These are phyloP conservation scores for Pyrenophora tritici-repentis DNA, from an alignment of 2,329 filamentous ascomycete species.

Conservation along the genomic window DNA sequence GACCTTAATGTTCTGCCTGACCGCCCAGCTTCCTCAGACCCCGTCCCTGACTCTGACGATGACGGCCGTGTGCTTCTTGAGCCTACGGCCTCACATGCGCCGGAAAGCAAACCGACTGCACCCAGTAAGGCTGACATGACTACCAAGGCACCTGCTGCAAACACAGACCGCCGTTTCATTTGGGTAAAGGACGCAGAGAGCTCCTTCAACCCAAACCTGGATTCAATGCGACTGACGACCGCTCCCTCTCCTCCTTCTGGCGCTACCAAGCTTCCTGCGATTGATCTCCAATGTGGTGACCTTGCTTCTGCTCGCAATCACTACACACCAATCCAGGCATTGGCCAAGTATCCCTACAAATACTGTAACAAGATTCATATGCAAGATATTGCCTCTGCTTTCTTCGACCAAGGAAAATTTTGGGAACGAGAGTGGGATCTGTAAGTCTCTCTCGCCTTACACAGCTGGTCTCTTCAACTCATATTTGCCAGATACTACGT, in stretches of 20 bases:
- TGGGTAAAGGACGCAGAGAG: constrained; percentile 29
- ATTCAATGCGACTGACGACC: constrained; percentile 11
- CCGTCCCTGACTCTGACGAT: constrained; percentile 14
- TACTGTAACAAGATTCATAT: constrained; percentile 58
- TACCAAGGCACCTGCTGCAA: constrained; percentile 3
- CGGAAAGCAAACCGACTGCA: constrained; percentile 17
- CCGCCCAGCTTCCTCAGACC: constrained; percentile 4
- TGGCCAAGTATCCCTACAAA: constrained; percentile 63
- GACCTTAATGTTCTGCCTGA: constrained; percentile 37
- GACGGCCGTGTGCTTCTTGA: constrained; percentile 30
- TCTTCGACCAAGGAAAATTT: constrained; percentile 64
- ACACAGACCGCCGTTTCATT: constrained; percentile 27
- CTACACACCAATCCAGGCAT: constrained; percentile 52
- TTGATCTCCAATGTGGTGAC: constrained; percentile 35
- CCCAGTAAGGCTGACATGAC: neutral
- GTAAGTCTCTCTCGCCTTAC: constrained; percentile 59
- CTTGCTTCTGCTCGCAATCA: constrained; percentile 40
- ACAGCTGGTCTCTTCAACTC: constrained; percentile 4
- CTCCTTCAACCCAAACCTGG: constrained; percentile 30
- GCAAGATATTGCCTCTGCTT: constrained; percentile 57
- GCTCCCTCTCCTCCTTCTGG: neutral
- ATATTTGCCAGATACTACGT: constrained; percentile 66
- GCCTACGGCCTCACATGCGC: neutral
- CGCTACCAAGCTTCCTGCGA: constrained; percentile 18
- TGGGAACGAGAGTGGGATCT: constrained; percentile 72